A percentile compares a stretch with the other conserved stretches of the same genome.
These are phyloP conservation scores for Musa troglodytarum DNA, from an alignment of 176 grass and related monocot genomes.

Conservation along the genomic window DNA sequence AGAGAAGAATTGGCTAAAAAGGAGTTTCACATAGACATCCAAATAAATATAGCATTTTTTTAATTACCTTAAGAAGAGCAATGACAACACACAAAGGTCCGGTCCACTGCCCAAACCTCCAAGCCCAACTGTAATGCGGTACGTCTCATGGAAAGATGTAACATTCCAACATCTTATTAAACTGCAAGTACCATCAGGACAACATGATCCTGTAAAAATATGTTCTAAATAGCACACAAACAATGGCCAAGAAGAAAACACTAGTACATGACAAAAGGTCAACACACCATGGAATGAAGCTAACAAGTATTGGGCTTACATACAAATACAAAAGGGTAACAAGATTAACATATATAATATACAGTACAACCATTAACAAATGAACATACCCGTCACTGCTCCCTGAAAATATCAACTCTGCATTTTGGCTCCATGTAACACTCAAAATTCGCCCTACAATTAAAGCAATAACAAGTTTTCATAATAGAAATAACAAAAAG, in stretches of 20 bases:
- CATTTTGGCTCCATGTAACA: constrained; percentile 75
- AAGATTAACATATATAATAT: neutral
- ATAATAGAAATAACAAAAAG: neutral
- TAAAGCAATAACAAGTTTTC: neutral
- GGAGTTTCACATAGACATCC: neutral
- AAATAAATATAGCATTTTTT: neutral
- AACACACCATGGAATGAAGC: neutral
- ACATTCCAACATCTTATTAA: constrained; percentile 91
- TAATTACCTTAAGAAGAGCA: constrained; percentile 69
- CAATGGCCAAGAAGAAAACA: neutral
- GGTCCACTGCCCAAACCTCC: constrained; percentile 62
- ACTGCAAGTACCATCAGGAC: constrained; percentile 27
- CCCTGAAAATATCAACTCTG: constrained; percentile 71
- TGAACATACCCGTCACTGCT: constrained; percentile 84
- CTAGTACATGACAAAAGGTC: neutral
- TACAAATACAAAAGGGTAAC: neutral
- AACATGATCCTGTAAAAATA: neutral
- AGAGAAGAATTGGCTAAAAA: neutral
- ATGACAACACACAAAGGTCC: constrained; percentile 70
- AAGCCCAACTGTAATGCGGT: constrained; percentile 81
- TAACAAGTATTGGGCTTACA: neutral
- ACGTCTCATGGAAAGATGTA: constrained; percentile 67
- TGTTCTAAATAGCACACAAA: neutral
- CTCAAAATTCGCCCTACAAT: constrained; percentile 67
- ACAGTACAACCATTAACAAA: neutral